A percentile compares a stretch with the other conserved stretches of the same genome.
phyloP scores from a whole-genome alignment of 805 yeast genomes.

The Wickerhamomyces hampshirensis region DNA sequence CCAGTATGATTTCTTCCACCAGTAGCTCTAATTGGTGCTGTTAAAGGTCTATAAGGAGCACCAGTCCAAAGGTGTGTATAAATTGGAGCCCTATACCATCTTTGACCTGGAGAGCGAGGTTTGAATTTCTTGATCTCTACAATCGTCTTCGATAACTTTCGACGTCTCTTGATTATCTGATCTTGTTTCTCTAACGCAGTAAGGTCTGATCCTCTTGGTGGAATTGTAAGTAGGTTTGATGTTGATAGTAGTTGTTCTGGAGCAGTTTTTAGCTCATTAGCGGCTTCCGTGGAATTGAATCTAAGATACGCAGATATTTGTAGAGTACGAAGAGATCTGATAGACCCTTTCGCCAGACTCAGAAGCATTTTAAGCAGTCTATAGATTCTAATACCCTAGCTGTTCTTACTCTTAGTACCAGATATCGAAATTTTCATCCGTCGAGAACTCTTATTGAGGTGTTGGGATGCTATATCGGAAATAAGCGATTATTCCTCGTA shows the following conservation, averaged over 20 bases:
- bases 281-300: conserved; percentile 3
- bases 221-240: conserved; percentile 29
- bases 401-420: too few species aligned
- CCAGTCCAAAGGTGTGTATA: conserved; percentile 87
- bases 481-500: too few species aligned
- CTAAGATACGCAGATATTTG: background rate
- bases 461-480: too few species aligned
- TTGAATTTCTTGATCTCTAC: conserved; percentile 71
- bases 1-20: conserved; percentile 93
- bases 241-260: conserved; percentile 9
- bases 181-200: conserved; percentile 82
- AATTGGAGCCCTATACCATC: conserved; percentile 86
- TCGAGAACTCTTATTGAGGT: too few species aligned
- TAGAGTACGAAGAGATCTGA: too few species aligned
- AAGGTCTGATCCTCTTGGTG: conserved; percentile 41
- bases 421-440: too few species aligned
- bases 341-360: too few species aligned
- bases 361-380: too few species aligned
- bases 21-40: conserved; percentile 62
- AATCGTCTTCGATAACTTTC: conserved; percentile 63
- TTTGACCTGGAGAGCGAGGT: conserved; percentile 79
- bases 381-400: too few species aligned
- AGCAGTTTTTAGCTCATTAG: background rate
- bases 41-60: conserved; percentile 69
- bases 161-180: conserved; percentile 61